Evolutionary conservation across 805 yeast species (phyloP).

Genomic region (Zygosaccharomyces siamensis): DNA sequence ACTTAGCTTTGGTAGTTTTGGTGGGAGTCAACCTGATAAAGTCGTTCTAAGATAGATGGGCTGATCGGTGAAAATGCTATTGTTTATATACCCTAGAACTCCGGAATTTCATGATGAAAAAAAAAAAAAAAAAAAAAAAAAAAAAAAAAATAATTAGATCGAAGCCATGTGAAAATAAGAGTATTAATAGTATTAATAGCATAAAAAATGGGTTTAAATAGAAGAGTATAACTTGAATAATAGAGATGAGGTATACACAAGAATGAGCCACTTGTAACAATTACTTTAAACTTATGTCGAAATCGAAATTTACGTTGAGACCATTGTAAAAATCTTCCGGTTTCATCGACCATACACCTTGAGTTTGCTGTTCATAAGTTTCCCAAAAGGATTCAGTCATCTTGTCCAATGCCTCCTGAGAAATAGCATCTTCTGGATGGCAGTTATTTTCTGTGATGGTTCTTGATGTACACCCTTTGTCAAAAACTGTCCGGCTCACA

Average conservation of each 20-base stretch:
- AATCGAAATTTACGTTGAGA: slow-evolving; percentile 3
- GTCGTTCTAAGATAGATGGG: too few relatives aligned
- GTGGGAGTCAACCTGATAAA: background rate
- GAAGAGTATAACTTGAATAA: too few relatives aligned
- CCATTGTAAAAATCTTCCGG: slow-evolving; percentile 17
- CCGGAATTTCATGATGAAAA: background rate
- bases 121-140: background rate
- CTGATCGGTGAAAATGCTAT: too few relatives aligned
- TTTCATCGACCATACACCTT: slow-evolving; percentile 20
- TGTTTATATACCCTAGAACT: too few relatives aligned
- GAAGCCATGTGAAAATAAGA: background rate
- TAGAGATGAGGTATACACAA: too few relatives aligned
- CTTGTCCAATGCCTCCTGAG: slow-evolving; percentile 15
- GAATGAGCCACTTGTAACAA: too few relatives aligned
- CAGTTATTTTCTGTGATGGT: slow-evolving; percentile 16
- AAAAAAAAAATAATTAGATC: background rate
- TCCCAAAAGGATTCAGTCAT: slow-evolving; percentile 19
- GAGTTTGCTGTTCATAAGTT: slow-evolving; percentile 18
- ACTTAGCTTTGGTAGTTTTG: background rate
- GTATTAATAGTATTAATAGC: background rate
- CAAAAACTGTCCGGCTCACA: slow-evolving; percentile 22
- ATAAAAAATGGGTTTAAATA: background rate
- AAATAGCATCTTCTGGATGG: slow-evolving; percentile 9
- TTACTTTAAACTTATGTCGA: slow-evolving; percentile 7
- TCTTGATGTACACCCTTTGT: slow-evolving; percentile 22